Conservation (phyloP, 2,329 filamentous ascomycete species). For the Ceratocystis diversiconidia region DNA sequence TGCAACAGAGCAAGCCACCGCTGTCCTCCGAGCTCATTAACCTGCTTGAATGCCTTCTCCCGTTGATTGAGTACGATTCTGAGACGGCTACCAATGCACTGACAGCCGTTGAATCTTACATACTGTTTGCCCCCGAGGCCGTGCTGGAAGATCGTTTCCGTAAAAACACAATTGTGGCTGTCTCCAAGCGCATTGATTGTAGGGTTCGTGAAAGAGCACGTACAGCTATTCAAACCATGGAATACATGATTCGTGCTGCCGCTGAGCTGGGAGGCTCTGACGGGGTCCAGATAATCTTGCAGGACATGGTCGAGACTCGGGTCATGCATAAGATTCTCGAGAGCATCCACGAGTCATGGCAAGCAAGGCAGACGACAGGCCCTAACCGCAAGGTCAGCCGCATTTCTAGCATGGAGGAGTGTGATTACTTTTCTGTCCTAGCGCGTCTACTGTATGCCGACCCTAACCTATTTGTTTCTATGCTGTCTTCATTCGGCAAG, state of each 20-base stretch:
- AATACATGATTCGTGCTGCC: conserved; percentile 50
- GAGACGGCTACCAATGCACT: conserved; percentile 49
- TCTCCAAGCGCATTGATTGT: conserved; percentile 36
- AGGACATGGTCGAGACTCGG: conserved; percentile 49
- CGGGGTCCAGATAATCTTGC: conserved; percentile 48
- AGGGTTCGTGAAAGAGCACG: conserved; percentile 44
- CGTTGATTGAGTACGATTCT: conserved; percentile 51
- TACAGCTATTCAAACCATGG: conserved; percentile 45
- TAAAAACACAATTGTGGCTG: conserved; percentile 35
- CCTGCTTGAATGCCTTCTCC: conserved; percentile 49
- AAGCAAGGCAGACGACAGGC: conserved; percentile 67
- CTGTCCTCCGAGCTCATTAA: conserved; percentile 46
- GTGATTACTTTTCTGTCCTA: conserved; percentile 73
- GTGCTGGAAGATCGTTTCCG: conserved; percentile 45
- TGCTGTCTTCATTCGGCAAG: conserved; percentile 35
- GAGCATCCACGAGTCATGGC: conserved; percentile 52
- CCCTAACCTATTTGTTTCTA: conserved; percentile 50
- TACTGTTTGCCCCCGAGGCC: conserved; percentile 53
- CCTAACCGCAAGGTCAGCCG: conserved; percentile 56
- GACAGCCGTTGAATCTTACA: conserved; percentile 54
- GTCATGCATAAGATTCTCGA: conserved; percentile 51
- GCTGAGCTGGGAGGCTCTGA: conserved; percentile 45
- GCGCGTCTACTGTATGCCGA: conserved; percentile 63
- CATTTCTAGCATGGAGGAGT: conserved; percentile 62
- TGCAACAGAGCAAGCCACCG: conserved; percentile 50